Conservation (phyloP, 495 filamentous ascomycete genomes). For the Staphylotrichum longicolle region DNA sequence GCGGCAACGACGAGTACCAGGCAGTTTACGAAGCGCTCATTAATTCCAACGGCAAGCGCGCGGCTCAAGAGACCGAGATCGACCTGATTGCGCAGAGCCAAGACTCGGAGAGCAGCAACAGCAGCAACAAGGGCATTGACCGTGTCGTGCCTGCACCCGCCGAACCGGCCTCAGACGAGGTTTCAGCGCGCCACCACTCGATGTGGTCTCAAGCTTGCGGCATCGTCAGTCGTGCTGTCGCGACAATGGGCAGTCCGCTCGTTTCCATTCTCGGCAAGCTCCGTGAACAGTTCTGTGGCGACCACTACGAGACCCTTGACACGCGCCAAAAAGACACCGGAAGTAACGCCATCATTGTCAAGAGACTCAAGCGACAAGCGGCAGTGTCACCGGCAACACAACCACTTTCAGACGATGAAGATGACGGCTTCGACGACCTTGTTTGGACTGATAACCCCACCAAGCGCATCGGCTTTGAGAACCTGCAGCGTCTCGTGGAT, state of each 20-base stretch:
- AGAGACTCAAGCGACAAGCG: constrained; percentile 30
- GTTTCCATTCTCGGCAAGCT: constrained; percentile 18
- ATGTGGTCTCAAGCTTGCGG: constrained; percentile 20
- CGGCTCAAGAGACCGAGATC: constrained; percentile 25
- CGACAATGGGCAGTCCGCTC: constrained; percentile 25
- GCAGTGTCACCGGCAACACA: constrained; percentile 6
- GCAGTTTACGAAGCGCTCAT: constrained; percentile 17
- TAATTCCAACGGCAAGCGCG: constrained; percentile 29
- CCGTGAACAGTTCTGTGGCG: constrained; percentile 2
- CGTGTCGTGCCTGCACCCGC: constrained; percentile 10
- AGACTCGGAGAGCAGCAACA: constrained; percentile 3
- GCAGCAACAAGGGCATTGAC: constrained; percentile 13
- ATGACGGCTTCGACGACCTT: constrained; percentile 15
- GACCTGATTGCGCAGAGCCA: constrained; percentile 28
- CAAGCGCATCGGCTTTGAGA: constrained; percentile 21
- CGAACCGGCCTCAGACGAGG: background rate
- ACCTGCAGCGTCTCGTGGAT: constrained; percentile 3
- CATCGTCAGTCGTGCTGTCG: constrained; percentile 9
- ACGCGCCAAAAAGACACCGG: constrained; percentile 13
- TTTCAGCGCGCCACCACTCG: constrained; percentile 2
- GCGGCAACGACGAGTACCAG: constrained; percentile 15
- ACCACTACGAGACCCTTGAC: constrained; percentile 24
- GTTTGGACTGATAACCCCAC: constrained; percentile 20
- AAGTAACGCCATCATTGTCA: constrained; percentile 25
- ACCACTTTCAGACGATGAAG: background rate